These are phyloP conservation scores for Penicillium herquei DNA, from an alignment of 495 filamentous ascomycete species.

Conservation along the genomic window DNA sequence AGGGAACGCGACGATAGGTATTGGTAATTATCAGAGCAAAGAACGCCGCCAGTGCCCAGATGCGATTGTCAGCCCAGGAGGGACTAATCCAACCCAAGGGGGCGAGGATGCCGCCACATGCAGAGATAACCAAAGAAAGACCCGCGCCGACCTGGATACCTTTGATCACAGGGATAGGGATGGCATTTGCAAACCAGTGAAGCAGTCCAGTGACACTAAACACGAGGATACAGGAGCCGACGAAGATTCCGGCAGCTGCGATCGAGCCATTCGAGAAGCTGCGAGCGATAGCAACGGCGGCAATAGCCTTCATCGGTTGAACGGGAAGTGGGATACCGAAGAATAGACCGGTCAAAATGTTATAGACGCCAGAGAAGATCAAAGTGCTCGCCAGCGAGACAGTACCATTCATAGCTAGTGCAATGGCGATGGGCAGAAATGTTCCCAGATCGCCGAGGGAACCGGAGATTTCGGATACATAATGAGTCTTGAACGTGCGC, in stretches of 20 bases:
- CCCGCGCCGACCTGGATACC: conserved; percentile 94
- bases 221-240: conserved; percentile 66
- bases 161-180: conserved; percentile 84
- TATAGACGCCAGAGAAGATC: conserved; percentile 82
- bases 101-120: conserved; percentile 60
- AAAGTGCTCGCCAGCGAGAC: conserved; percentile 82
- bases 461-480: conserved; percentile 82
- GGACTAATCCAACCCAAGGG: conserved; percentile 58
- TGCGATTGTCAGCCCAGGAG: conserved; percentile 66
- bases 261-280: conserved; percentile 64
- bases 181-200: conserved; percentile 61
- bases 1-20: conserved; percentile 61
- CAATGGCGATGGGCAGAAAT: conserved; percentile 83
- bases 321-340: conserved; percentile 89
- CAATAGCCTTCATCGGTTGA: conserved; percentile 91
- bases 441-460: conserved; percentile 90
- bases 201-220: conserved; percentile 76
- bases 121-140: conserved; percentile 71
- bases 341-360: conserved; percentile 73
- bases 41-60: conserved; percentile 71
- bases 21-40: conserved; percentile 63
- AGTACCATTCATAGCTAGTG: conserved; percentile 68
- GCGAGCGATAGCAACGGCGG: conserved; percentile 75
- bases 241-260: conserved; percentile 76
- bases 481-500: conserved; percentile 48